A percentile compares a stretch with the other conserved stretches of the same genome.
These are phyloP conservation scores for Dillenia suffruticosa DNA, from an alignment of 164 flowering plant species.

Conservation along the genomic window DNA sequence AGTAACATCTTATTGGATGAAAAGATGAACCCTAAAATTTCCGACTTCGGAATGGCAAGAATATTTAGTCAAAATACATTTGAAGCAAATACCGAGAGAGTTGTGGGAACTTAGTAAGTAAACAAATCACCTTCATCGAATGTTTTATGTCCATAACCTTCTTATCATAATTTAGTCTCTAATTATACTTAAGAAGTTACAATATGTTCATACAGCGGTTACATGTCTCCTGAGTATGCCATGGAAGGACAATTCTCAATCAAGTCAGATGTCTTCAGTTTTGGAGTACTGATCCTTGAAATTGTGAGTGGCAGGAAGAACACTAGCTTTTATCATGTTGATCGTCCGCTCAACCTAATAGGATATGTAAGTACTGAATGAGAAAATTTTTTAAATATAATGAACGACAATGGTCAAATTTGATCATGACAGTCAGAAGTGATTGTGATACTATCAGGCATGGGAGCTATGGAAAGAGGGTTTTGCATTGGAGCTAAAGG, in stretches of 20 bases:
- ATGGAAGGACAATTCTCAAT: slow-evolving; percentile 43
- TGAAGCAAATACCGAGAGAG: slow-evolving; percentile 28
- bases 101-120: slow-evolving; percentile 52
- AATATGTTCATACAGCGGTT: slow-evolving; percentile 33
- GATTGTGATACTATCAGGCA: slow-evolving; percentile 6
- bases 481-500: slow-evolving; percentile 19
- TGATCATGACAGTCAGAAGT: not conserved
- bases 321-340: slow-evolving; percentile 25
- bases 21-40: slow-evolving; percentile 43
- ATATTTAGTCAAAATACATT: slow-evolving; percentile 31
- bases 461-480: slow-evolving; percentile 30
- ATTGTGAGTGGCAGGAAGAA: slow-evolving; percentile 50
- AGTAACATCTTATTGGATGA: slow-evolving; percentile 37
- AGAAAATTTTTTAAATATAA: not conserved
- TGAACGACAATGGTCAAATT: not conserved
- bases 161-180: no score
- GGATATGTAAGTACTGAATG: slow-evolving; percentile 37
- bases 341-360: slow-evolving; percentile 31
- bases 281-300: slow-evolving; percentile 50
- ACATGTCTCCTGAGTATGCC: slow-evolving; percentile 59
- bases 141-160: not conserved
- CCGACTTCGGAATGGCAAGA: slow-evolving; percentile 52
- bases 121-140: no score
- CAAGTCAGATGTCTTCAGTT: slow-evolving; percentile 60
- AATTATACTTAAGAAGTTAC: not conserved